These are phyloP conservation scores for Colletotrichum magnum DNA, from an alignment of 2,329 filamentous ascomycete species.

Conservation along the genomic window DNA sequence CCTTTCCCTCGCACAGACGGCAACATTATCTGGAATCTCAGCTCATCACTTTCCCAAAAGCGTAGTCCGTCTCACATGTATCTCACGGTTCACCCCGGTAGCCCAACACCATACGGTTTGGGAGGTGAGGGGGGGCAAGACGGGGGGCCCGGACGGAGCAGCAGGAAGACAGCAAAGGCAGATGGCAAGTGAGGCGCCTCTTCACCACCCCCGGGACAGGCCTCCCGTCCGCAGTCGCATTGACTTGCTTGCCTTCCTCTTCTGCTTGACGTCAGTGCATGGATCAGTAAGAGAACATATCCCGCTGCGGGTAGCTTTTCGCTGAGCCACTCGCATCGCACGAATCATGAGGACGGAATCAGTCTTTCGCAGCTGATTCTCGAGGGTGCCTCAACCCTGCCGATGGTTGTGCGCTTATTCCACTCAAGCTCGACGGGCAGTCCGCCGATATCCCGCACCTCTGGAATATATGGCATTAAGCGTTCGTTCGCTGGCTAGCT, in stretches of 20 bases:
- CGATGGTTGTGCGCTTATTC: conserved; percentile 15
- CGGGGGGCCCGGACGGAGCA: background rate
- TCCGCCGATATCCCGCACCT: conserved; percentile 1
- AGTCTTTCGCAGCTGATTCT: conserved; percentile 15
- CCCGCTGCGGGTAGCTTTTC: conserved; percentile 4
- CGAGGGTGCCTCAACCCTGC: conserved; percentile 9
- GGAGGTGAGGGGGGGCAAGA: background rate
- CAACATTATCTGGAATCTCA: conserved; percentile 34
- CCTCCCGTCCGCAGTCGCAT: conserved; percentile 31
- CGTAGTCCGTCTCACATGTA: conserved; percentile 35
- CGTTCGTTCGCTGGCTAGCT: background rate
- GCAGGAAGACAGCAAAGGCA: conserved; percentile 1
- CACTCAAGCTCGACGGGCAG: conserved; percentile 21
- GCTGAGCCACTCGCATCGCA: conserved; percentile 36
- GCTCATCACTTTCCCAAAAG: conserved; percentile 39
- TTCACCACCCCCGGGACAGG: conserved; percentile 4
- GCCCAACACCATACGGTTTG: conserved; percentile 15
- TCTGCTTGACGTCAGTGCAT: conserved; percentile 37
- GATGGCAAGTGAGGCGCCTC: background rate
- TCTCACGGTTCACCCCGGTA: conserved; percentile 35
- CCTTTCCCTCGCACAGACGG: conserved; percentile 35
- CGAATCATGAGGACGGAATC: conserved; percentile 22
- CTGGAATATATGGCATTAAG: background rate
- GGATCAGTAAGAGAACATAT: conserved; percentile 28
- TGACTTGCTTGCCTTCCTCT: conserved; percentile 24